These are phyloP conservation scores for Phialophora tarda DNA, from an alignment of 2,329 filamentous ascomycete species.

Conservation along the genomic window DNA sequence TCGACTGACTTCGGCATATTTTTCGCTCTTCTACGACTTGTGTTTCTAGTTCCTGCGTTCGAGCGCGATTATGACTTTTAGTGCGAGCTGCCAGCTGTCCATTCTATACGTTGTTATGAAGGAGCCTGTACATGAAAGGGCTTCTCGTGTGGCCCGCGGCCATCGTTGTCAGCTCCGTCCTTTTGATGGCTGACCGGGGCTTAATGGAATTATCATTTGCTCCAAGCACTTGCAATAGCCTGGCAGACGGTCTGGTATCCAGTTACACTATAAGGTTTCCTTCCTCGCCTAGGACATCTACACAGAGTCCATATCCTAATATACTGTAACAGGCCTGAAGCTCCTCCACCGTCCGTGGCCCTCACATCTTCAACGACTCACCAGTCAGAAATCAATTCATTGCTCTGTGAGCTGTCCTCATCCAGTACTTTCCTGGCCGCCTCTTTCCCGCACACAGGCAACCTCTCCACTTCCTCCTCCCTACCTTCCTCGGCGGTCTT, in stretches of 20 bases:
- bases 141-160: background rate
- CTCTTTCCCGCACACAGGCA: constrained; percentile 51
- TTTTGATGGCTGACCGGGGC: background rate
- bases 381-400: constrained; percentile 42
- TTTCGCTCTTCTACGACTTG: background rate
- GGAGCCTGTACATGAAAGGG: constrained; percentile 1
- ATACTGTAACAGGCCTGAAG: background rate
- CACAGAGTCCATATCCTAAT: background rate
- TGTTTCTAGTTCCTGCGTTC: constrained; percentile 12
- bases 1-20: background rate
- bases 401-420: constrained; percentile 47
- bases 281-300: background rate
- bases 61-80: background rate
- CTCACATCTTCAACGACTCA: constrained; percentile 17
- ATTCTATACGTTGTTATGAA: background rate
- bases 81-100: background rate
- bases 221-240: background rate
- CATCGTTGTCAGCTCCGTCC: background rate
- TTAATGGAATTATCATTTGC: background rate
- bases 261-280: background rate
- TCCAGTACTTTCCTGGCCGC: constrained; percentile 49
- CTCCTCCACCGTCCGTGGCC: background rate
- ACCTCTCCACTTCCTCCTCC: constrained; percentile 44
- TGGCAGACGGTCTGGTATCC: background rate
- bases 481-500: constrained; percentile 42